Base-by-base conservation (phyloP, 2,329 filamentous ascomycete genomes). In the Ascochyta rabiei region DNA sequence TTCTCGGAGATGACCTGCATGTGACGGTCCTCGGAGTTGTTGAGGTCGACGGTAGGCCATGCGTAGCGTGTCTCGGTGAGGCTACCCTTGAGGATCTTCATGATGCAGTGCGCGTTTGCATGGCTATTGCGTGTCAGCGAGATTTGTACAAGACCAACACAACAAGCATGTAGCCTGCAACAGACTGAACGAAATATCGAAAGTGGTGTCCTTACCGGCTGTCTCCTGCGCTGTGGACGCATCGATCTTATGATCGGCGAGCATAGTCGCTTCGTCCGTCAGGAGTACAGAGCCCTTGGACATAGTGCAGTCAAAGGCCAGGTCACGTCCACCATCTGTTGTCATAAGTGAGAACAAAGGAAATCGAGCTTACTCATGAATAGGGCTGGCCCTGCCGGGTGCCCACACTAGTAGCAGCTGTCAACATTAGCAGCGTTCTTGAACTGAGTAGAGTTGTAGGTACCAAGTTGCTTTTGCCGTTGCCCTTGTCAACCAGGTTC, bases 381-480 rank as follows among this genome's bases (percentile, higher is more conserved):
- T 91, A 10, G 89, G 88, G 66, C 89, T 93, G 33, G 85, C 85
- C 76, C 91, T 91, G 46, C 89, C 89, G 0, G 93, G 92, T 15
- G 87, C 88, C 93, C 93, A 97, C 34, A 96, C 92, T 35, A 96
- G 84, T 42, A 96, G 85, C 59, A 96, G 84, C 89, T 93, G 73
- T 34, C 10, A 26, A 38, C 12, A 37, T 66, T 30, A 64, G 60
- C 47, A 30, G 12, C 2, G 31, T 26, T 40, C 48, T 35, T 28
- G 18, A 28, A 7, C 2, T 16, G 13, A 8, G 26, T 48, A 44
- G 16, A n/a, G 13, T 0, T n/a, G 31, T 24, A 18, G 24, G 48
- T 76, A 89, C 86, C 72, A 91, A 74, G 67, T 91, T 91, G 68
- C 86, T 87, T 75, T 90, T 90, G 55, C 86, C 91, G 65, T 96